Evolutionary conservation across 768 basidiomycete genomes (phyloP), one percentile per base, ranked within the genome.

Genomic region (Mycena belliarum): DNA sequence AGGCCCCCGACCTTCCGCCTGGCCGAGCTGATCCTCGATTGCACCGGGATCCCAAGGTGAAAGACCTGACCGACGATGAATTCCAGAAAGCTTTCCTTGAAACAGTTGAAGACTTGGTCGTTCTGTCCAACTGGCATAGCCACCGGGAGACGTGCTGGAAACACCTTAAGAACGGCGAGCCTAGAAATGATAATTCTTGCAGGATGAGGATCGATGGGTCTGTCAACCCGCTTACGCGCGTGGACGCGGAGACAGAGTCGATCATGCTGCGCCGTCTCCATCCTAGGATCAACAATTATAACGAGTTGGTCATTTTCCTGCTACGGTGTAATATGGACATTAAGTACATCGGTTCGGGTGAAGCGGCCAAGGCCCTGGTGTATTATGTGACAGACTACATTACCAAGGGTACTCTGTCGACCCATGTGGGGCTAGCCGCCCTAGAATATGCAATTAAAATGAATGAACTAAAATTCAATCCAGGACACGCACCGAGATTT

Each of bases 341-440:
- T 8, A 72, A 74, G 43, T 71, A 60, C 43, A 70, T 76, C n/a
- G 69, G 69, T 0, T 73, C 72, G 0, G 72, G 74, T 0, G 56
- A 63, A 15, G 66, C 68, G 4, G 72, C 72, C 0, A 74, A 71
- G 42, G 72, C 73, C 0, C 59, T 71, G 0, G 35, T 75, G 23
- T 74, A 67, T 51, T 76, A 76, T 40, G 61, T 76, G 5, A 74
- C 75, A 0, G 75, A 75, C 49, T 76, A 76, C 49, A 70, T 75
- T 20, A 74, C 75, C 1, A 76, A 75, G 47, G 16, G 56, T 3
- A 29, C 49, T 1, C n/a, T 73, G 0, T 55, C 68, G 1, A 45
- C 65, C 1, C 63, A 73, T 38, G 56, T 59, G 16, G 59, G 67
- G 12, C 43, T 68, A 6, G 47, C 44, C 0, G 64, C 63, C 0